Conservation (phyloP, 2,329 filamentous ascomycete species). For the Myriosclerotinia duriaeana region DNA sequence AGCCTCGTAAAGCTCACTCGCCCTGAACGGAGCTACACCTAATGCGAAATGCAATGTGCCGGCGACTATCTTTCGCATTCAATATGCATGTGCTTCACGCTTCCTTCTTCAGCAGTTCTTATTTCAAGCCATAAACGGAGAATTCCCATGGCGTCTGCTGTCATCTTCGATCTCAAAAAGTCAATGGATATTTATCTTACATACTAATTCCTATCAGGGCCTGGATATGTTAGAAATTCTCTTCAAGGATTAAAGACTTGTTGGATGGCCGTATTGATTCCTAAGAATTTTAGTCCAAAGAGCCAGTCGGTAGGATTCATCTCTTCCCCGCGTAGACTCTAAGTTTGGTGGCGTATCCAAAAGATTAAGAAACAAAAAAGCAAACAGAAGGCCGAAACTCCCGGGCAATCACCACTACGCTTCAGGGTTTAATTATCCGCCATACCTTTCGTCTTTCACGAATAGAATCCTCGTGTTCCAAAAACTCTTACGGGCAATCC, state of each 20-base stretch:
- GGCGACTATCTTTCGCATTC: slow-evolving; percentile 7
- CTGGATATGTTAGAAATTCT: neutral
- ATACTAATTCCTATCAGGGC: neutral
- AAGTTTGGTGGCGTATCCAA: neutral
- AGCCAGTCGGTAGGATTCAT: neutral
- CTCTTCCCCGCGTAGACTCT: slow-evolving; percentile 11
- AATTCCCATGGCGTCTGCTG: slow-evolving; percentile 17
- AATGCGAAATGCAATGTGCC: slow-evolving; percentile 19
- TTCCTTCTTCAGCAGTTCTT: neutral
- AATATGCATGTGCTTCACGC: neutral
- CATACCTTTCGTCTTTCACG: neutral
- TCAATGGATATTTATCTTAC: neutral
- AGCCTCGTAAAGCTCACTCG: neutral
- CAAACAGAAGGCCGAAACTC: neutral
- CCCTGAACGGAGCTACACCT: neutral
- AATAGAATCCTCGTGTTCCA: slow-evolving; percentile 16
- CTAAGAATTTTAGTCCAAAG: neutral
- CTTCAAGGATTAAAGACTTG: neutral
- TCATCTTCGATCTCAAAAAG: slow-evolving; percentile 16
- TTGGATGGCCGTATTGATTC: neutral
- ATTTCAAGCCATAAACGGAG: neutral
- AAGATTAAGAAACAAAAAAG: neutral
- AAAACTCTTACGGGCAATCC: slow-evolving; percentile 2
- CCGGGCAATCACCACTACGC: neutral
- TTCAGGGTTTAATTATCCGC: slow-evolving; percentile 6